Conservation (phyloP, 768 basidiomycete genomes). For the Suillus variegatus region DNA sequence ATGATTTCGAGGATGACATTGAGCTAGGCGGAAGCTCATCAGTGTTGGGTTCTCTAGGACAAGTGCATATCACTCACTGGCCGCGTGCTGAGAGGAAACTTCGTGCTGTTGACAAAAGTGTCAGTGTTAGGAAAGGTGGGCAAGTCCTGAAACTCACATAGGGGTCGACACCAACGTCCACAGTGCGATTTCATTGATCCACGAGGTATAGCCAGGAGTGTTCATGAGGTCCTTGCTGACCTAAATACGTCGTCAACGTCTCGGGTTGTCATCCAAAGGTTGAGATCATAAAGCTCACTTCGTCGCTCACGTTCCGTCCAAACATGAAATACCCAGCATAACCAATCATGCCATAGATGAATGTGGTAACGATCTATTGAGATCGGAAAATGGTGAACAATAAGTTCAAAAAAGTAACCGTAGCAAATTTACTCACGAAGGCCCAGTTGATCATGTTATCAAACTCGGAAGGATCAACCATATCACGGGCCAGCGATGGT, state of each 20-base stretch:
- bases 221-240: slow-evolving; percentile 81
- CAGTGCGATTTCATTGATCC: slow-evolving; percentile 71
- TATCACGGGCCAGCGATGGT: slow-evolving; percentile 87
- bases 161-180: slow-evolving; percentile 87
- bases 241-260: slow-evolving; percentile 35
- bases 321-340: slow-evolving; percentile 94
- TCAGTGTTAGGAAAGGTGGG: neutral
- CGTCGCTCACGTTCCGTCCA: slow-evolving; percentile 74
- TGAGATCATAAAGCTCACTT: slow-evolving; percentile 47
- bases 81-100: slow-evolving; percentile 83
- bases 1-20: slow-evolving; percentile 81
- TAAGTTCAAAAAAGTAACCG: slow-evolving; percentile 4
- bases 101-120: slow-evolving; percentile 53
- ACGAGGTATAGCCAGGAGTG: slow-evolving; percentile 69
- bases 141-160: slow-evolving; percentile 46
- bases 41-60: neutral
- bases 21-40: slow-evolving; percentile 45
- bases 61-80: slow-evolving; percentile 51
- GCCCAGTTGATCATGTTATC: slow-evolving; percentile 82
- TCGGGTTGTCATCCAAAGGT: neutral
- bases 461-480: slow-evolving; percentile 81
- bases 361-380: slow-evolving; percentile 59
- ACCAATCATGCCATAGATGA: slow-evolving; percentile 65
- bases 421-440: slow-evolving; percentile 57
- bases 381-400: neutral